Evolutionary conservation across 2,329 filamentous ascomycete species (phyloP), one percentile per base, ranked within the genome.

Genomic region (Diaporthe batatas): DNA sequence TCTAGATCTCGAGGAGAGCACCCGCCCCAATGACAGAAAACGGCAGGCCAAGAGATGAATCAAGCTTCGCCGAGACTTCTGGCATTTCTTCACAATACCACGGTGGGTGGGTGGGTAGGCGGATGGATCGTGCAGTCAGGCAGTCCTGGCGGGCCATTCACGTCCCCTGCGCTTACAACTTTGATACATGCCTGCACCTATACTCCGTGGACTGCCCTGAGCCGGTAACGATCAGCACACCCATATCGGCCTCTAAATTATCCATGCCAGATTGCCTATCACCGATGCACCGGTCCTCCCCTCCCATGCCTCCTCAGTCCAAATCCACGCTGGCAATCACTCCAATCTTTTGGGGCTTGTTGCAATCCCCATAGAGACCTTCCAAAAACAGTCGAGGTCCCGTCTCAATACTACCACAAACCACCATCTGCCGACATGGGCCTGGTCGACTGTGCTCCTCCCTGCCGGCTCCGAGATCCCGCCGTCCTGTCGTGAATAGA

Each of bases 1-100:
- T 65, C 21, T 65, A 21, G 21, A 65, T 65, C 59, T 65, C 16
- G 21, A 51, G 36, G 12, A 39, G 10, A 7, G 12, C 12, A 39
- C 36, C 36, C 36, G 36, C 36, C 36, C 36, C 36, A 39, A 39
- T 39, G 36, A 39, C 11, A 39, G 36, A 39, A 10, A 39, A 39
- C 36, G 36, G 36, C 3, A 39, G 36, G 36, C 36, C 21, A 25
- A 18, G 32, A 5, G n/a, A 1, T 53, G 32, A 39, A 67, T 39
- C 62, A 67, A 67, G 62, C 62, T 67, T 67, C 62, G 62, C 62
- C 62, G 62, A 67, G 62, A 53, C 62, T 32, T 53, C 47, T 67
- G 62, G 62, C 62, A 67, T 51, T 23, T 53, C 44, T 25, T 16
- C 44, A 25, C 12, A 65, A 39, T 51, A 51, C 47, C 62, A 67